Percentiles rank a stretch among this genome's conserved stretches.
Conservation (phyloP, 148 eudicot species). For the Fagopyrum tataricum region DNA sequence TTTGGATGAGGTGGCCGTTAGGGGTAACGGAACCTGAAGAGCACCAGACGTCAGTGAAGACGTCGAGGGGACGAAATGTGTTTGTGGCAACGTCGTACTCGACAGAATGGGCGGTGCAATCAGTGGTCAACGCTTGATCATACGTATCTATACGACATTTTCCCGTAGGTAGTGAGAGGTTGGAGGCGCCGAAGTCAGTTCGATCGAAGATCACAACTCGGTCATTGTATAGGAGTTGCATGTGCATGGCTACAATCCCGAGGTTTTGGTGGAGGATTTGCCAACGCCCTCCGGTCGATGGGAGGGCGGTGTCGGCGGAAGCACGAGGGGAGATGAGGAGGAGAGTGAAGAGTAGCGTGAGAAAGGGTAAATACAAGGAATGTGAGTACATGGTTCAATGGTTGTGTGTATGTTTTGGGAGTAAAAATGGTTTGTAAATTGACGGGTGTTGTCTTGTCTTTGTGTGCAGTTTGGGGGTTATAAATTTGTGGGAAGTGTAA, state of each 20-base stretch:
- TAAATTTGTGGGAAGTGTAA: not conserved
- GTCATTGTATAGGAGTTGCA: slow-evolving; percentile 69
- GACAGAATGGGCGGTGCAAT: slow-evolving; percentile 37
- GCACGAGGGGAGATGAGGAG: not conserved
- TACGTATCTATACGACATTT: slow-evolving; percentile 9
- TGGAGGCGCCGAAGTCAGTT: slow-evolving; percentile 72
- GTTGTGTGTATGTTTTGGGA: not conserved
- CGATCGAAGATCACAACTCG: slow-evolving; percentile 70
- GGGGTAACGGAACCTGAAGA: slow-evolving; percentile 65
- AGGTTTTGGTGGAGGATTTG: slow-evolving; percentile 32
- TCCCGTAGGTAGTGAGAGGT: slow-evolving; percentile 43
- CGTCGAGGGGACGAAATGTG: slow-evolving; percentile 53
- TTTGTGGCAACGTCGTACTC: slow-evolving; percentile 52
- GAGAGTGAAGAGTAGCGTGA: not conserved
- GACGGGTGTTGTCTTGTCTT: not conserved
- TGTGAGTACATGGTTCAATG: slow-evolving; percentile 3
- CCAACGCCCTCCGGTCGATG: slow-evolving; percentile 12
- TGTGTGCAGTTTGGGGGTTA: not conserved
- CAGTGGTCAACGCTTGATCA: not conserved
- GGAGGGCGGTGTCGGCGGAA: not conserved
- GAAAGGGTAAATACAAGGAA: not conserved
- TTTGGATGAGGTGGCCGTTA: slow-evolving; percentile 61
- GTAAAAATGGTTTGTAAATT: not conserved
- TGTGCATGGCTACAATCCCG: slow-evolving; percentile 93
- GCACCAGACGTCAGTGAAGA: slow-evolving; percentile 66